Evolutionary conservation across 495 filamentous ascomycete genomes (phyloP), one percentile per base, ranked within the genome.

Genomic region (Echria macrotheca): DNA sequence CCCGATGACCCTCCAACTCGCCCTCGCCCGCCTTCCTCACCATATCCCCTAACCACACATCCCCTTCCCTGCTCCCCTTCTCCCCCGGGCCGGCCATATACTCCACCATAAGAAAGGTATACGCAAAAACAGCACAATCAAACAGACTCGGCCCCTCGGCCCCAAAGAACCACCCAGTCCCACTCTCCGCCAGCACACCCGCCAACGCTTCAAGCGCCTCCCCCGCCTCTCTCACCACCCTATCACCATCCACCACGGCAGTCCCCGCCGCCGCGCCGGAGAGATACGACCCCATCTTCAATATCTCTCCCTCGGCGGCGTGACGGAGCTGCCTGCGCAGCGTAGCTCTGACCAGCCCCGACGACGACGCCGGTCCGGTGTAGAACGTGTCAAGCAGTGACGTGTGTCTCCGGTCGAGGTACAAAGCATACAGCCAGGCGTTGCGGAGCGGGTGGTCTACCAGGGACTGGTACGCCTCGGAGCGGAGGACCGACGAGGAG

Each of bases 51-150:
- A 44, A 28, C 6, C 12, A 4, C 40, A 15, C 40, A 4, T 26
- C 19, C 22, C 19, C 23, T 0, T 10, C 24, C 57, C 44, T n/a
- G n/a, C n/a, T n/a, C n/a, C n/a, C n/a, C n/a, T n/a, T n/a, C n/a
- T n/a, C n/a, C n/a, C n/a, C n/a, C n/a, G n/a, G n/a, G n/a, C n/a
- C 55, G 17, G 18, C 32, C n/a, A 24, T 33, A 17, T 47, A 38
- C 53, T 19, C 15, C 50, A 94, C 60, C 24, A 96, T 74, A 15
- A 95, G 62, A 63, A 91, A 78, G n/a, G 87, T 89, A 66, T 95
- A 98, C 19, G 87, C 84, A 70, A 95, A 97, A 18, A 96, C 80
- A 47, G 75, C 80, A 21, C 91, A 89, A 66, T 98, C 93, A 55
- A 98, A 88, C 10, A 90, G 57, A 0, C 81, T 78, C 2, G 93